Conservation (phyloP, 305 asterid species). For the Fraxinus greggii region DNA sequence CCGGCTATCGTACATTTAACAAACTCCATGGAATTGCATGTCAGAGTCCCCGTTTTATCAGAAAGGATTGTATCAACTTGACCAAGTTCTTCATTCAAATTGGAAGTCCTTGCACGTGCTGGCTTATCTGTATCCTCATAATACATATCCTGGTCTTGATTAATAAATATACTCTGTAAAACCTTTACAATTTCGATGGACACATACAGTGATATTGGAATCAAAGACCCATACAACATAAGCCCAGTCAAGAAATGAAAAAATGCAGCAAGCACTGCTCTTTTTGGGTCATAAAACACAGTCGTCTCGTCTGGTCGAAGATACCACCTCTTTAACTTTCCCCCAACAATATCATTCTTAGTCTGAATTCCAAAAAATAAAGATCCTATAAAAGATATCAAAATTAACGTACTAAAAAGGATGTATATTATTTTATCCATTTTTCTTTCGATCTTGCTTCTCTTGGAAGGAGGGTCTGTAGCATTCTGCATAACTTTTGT, state of each 20-base stretch:
- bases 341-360: constrained; percentile 46
- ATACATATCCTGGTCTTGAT: constrained; percentile 87
- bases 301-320: constrained; percentile 66
- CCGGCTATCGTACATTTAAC: constrained; percentile 91
- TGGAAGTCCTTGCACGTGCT: constrained; percentile 89
- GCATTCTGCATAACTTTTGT: constrained; percentile 96
- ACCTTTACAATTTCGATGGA: constrained; percentile 94
- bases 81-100: constrained; percentile 95
- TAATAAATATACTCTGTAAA: constrained; percentile 74
- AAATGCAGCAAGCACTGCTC: constrained; percentile 61
- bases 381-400: constrained; percentile 72
- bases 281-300: constrained; percentile 56
- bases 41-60: constrained; percentile 93
- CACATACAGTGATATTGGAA: constrained; percentile 87
- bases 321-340: constrained; percentile 79
- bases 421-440: constrained; percentile 88
- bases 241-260: constrained; percentile 89
- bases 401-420: constrained; percentile 67
- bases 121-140: constrained; percentile 78
- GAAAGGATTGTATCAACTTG: constrained; percentile 83
- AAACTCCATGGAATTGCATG: constrained; percentile 98
- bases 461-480: constrained; percentile 90
- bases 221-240: constrained; percentile 86
- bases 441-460: constrained; percentile 82
- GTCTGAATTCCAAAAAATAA: constrained; percentile 79